phyloP scores from a whole-genome alignment of 495 filamentous ascomycete species.

The Lophiotrema nucula region DNA sequence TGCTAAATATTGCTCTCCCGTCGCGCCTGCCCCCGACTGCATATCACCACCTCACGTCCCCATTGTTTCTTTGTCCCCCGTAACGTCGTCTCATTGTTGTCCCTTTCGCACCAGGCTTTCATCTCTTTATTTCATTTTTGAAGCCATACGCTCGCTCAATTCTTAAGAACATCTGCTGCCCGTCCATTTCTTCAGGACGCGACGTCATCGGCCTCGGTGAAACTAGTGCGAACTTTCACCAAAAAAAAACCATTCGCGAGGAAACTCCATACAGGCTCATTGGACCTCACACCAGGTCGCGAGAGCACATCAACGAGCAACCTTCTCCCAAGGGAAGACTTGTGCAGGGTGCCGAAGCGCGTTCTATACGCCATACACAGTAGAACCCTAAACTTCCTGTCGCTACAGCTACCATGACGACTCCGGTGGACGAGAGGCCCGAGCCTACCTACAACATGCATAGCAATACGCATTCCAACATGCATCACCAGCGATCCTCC shows the following conservation, averaged over 20 bases:
- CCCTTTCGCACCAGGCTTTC: neutral
- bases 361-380: neutral
- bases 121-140: too few relatives aligned
- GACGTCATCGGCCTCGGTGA: slow-evolving; percentile 10
- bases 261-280: too few relatives aligned
- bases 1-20: neutral
- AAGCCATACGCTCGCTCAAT: too few relatives aligned
- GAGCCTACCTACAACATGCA: slow-evolving; percentile 41
- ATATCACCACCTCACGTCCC: neutral
- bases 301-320: too few relatives aligned
- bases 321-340: too few relatives aligned
- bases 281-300: too few relatives aligned
- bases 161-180: too few relatives aligned
- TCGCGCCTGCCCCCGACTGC: neutral
- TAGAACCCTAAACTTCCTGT: neutral
- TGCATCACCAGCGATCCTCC: slow-evolving; percentile 26
- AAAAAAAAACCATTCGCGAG: too few relatives aligned
- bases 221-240: neutral
- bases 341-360: too few relatives aligned
- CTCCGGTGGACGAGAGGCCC: slow-evolving; percentile 50
- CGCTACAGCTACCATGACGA: slow-evolving; percentile 49
- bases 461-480: slow-evolving; percentile 13
- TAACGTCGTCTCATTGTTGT: neutral
- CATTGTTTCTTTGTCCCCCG: neutral
- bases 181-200: too few relatives aligned